Evolutionary conservation across 2,329 filamentous ascomycete genomes (phyloP).

Genomic region (Raffaelea albimanens): DNA sequence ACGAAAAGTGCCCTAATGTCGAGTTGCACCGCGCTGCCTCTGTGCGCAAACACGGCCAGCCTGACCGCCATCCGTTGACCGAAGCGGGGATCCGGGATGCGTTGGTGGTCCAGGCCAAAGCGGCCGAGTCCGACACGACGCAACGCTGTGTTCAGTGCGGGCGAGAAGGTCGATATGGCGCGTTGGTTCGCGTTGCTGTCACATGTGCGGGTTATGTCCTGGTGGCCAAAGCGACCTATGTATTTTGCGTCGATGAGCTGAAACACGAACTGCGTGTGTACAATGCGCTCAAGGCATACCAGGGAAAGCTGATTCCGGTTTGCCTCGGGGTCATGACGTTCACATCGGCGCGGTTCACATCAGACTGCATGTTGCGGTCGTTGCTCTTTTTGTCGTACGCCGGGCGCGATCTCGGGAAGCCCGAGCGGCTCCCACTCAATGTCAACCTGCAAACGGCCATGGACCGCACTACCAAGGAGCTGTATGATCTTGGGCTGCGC

Average conservation of each 20-base stretch:
- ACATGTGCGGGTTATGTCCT: background rate
- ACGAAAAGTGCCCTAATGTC: background rate
- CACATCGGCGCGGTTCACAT: background rate
- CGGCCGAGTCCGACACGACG: background rate
- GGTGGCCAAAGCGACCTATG: background rate
- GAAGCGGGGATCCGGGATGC: background rate
- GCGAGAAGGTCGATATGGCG: background rate
- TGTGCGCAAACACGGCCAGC: background rate
- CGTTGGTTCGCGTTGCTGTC: background rate
- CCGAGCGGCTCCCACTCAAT: constrained; percentile 1
- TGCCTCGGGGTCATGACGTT: background rate
- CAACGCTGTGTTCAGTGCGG: background rate
- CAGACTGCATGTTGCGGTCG: background rate
- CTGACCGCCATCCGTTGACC: background rate
- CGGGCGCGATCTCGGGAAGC: background rate
- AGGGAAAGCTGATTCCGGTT: constrained; percentile 1
- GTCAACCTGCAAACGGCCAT: constrained; percentile 1
- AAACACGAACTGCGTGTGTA: constrained; percentile 2
- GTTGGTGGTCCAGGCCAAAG: background rate
- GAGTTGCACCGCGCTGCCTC: constrained; percentile 1
- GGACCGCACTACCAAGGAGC: constrained; percentile 2
- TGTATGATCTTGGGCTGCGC: background rate
- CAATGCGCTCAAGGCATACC: background rate
- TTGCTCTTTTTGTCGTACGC: constrained; percentile 1
- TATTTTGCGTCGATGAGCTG: background rate